These are phyloP conservation scores for Pestalotiopsis sp. DNA, from an alignment of 2,329 filamentous ascomycete genomes.

Conservation along the genomic window DNA sequence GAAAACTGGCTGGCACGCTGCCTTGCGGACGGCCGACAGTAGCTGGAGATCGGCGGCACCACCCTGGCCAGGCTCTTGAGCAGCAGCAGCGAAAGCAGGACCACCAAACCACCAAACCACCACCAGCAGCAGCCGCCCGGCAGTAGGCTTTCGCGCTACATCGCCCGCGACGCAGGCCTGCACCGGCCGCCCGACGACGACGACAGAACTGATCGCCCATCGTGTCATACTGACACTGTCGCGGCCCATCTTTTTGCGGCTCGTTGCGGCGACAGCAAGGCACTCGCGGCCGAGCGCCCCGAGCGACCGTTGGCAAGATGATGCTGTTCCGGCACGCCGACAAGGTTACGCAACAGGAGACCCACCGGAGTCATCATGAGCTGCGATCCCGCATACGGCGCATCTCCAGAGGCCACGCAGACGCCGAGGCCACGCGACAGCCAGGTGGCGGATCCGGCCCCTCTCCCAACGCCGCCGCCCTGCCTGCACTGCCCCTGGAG, in stretches of 20 bases:
- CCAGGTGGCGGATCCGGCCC: background rate
- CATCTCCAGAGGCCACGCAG: background rate
- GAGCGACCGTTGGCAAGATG: background rate
- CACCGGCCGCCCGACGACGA: background rate
- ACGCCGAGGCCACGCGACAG: background rate
- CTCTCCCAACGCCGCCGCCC: too few species aligned
- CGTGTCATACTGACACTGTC: background rate
- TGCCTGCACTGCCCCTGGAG: slow-evolving; percentile 28
- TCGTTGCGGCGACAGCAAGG: background rate
- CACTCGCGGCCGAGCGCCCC: background rate
- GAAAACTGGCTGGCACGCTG: background rate
- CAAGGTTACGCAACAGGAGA: background rate
- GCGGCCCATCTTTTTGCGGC: background rate
- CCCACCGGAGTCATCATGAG: background rate
- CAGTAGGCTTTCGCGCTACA: background rate
- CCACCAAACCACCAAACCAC: too few species aligned
- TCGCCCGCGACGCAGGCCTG: background rate
- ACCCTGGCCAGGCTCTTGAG: slow-evolving; percentile 2
- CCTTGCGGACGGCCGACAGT: slow-evolving; percentile 9
- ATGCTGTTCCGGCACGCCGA: slow-evolving; percentile 1
- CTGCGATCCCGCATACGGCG: background rate
- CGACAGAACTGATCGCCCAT: background rate
- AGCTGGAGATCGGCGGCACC: slow-evolving; percentile 12
- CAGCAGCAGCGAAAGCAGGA: background rate
- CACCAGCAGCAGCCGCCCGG: too few species aligned